phyloP scores from a whole-genome alignment of 2,329 filamentous ascomycete genomes.

The Fusarium burgessii region DNA sequence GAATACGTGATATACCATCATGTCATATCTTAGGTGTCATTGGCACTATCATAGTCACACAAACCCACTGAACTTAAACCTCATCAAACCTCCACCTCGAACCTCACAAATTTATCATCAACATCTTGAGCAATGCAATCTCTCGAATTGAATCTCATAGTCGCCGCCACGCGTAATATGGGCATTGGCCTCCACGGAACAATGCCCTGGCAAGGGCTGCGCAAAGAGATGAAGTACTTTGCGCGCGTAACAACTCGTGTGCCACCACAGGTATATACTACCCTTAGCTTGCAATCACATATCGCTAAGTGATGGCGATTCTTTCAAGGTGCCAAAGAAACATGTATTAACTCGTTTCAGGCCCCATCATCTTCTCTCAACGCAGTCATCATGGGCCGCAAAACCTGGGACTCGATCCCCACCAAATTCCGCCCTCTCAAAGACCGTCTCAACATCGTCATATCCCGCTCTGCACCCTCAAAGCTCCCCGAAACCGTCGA shows the following conservation, averaged over 20 bases:
- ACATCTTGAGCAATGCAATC: conserved; percentile 49
- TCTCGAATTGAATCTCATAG: conserved; percentile 84
- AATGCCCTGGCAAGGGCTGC: conserved; percentile 90
- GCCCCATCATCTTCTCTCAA: conserved; percentile 61
- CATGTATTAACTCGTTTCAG: conserved; percentile 32
- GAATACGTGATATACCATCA: background rate
- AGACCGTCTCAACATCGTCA: conserved; percentile 83
- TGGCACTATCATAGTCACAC: conserved; percentile 3
- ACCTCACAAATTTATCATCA: conserved; percentile 11
- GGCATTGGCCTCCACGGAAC: conserved; percentile 85
- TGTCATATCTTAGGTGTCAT: conserved; percentile 5
- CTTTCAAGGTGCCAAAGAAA: background rate
- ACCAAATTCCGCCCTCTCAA: conserved; percentile 80
- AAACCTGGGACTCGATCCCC: conserved; percentile 95
- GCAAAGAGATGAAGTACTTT: conserved; percentile 95
- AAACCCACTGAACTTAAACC: conserved; percentile 24
- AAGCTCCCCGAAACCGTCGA: conserved; percentile 16
- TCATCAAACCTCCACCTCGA: conserved; percentile 2
- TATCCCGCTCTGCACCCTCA: conserved; percentile 67
- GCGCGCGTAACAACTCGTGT: conserved; percentile 84
- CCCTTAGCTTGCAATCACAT: background rate
- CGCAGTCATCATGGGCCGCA: conserved; percentile 96
- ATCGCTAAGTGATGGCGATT: background rate
- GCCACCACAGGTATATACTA: conserved; percentile 56
- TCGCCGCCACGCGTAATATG: conserved; percentile 90